Evolutionary conservation across 768 basidiomycete species (phyloP), one percentile per base, ranked within the genome.

Genomic region (Floccularia luteovirens): DNA sequence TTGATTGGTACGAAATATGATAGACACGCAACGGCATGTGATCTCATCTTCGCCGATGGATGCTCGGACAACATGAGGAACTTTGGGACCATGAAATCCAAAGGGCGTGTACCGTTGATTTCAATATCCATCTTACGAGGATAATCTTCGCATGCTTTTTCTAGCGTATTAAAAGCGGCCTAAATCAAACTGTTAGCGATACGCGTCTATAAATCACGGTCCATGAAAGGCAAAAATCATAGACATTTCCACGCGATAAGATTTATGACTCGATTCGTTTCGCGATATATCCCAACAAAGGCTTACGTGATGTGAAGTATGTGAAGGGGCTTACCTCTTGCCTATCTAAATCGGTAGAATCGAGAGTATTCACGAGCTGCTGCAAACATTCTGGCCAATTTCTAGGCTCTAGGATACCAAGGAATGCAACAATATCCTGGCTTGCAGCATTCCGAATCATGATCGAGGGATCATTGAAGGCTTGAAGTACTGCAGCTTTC

Each of bases 101-200:
- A 78, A 0, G 93, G 90, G 36, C 90, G 76, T n/a, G 82, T 79
- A 38, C 94, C 94, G 51, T 82, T 82, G 54, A 98, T 88, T 46
- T 93, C 87, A 46, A 97, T 76, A 61, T 96, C 90, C 64, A 97
- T 75, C 67, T 94, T 92, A 48, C 88, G 78, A 13, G 96, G 93
- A 48, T 90, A 93, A 57, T 99, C 96, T 60, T 98, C 91, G 61
- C 91, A 94, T 38, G 94, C 86, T 59, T 96, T 96, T 61, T 90
- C 86, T 24, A 98, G 74, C 2, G 91, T 83, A 56, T 90, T 87
- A 64, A 98, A 97, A 10, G 91, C 89, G 34, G 89, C 88, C 94
- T 77, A 43, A 39, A 45, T 39, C 17, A 23, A 46, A 12, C 34
- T 27, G 45, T 44, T 36, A 52, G 44, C 34, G 46, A 43, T 47